Evolutionary conservation across 2,329 filamentous ascomycete species (phyloP).

Genomic region (Onygenales sp.): DNA sequence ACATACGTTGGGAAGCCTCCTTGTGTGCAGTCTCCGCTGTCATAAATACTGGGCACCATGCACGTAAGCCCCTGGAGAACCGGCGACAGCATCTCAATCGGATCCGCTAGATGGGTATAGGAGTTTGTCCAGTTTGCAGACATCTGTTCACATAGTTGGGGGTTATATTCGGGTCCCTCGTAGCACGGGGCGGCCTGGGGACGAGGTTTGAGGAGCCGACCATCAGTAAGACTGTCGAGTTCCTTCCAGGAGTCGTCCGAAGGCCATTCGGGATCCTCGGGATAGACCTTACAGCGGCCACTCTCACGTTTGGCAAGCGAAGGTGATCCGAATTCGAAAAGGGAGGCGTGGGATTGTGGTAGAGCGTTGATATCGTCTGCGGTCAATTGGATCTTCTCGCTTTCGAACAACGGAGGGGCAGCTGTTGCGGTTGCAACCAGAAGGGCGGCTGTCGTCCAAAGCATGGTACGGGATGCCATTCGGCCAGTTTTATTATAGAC

Average conservation of each 20-base stretch:
- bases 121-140: conserved; percentile 14
- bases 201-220: conserved; percentile 21
- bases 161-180: conserved; percentile 15
- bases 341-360: not conserved
- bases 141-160: conserved; percentile 13
- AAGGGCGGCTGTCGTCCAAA: not conserved
- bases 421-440: not conserved
- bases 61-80: conserved; percentile 19
- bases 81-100: conserved; percentile 19
- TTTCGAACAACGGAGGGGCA: not conserved
- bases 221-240: conserved; percentile 27
- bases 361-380: not conserved
- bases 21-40: not conserved
- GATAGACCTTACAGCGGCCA: conserved; percentile 27
- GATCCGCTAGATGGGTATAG: conserved; percentile 11
- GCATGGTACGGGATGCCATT: not conserved
- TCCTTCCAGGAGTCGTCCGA: conserved; percentile 10
- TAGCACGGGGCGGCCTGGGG: conserved; percentile 25
- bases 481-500: not conserved
- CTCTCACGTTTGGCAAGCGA: conserved; percentile 16
- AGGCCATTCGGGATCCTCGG: conserved; percentile 16
- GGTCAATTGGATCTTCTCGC: conserved; percentile 3
- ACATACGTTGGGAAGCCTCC: conserved; percentile 22
- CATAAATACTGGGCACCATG: conserved; percentile 8
- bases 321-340: conserved; percentile 17